Base-by-base conservation (phyloP, 208 protist genomes). In the Giardia duodenalis region DNA sequence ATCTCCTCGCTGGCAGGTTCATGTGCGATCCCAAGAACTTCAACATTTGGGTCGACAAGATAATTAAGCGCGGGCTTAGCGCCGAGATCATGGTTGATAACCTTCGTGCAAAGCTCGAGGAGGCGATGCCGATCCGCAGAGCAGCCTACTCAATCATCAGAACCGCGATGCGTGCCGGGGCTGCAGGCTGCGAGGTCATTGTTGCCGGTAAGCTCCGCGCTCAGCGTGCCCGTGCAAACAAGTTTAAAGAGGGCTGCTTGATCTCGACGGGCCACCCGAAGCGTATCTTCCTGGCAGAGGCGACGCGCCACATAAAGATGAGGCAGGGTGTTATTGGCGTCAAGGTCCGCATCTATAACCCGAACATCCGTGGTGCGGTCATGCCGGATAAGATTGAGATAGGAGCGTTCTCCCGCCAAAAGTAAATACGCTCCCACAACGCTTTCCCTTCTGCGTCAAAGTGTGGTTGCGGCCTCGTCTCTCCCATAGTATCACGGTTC, bases 241-340 rank as follows among this genome's bases (percentile, higher is more conserved):
- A 99, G 94, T 99, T 99, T 97, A 96, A 95, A 89, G 98, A 99
- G 92, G 98, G 98, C 92, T 99, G 99, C 96, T 99, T 99, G 97
- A 98, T 99, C 95, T 97, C 97, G 94, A 97, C 97, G 86, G 95
- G 96, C 94, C 95, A 98, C 47, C 96, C 97, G 76, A 95, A 95
- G 91, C 96, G 96, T 93, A 92, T 95, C 67, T 99, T 98, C 94
- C 95, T 99, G 30, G 97, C 98, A 95, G 42, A 45, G n/a, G 88
- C 88, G 22, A 47, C 47, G 30, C 88, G 88, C 47, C 10, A 47
- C 44, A 91, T 91, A n/a, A 2, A 2, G 44, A 2, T 91, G 10
- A 46, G 44, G 4, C 44, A 91, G 45, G 88, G 88, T 48, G 44
- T 91, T n/a, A 91, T 91, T 45, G 88, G 88, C n/a, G 47, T 91